A percentile compares a stretch with the other conserved stretches of the same genome.
These are phyloP conservation scores for Xylaria cubensis DNA, from an alignment of 495 filamentous ascomycete species.

Conservation along the genomic window DNA sequence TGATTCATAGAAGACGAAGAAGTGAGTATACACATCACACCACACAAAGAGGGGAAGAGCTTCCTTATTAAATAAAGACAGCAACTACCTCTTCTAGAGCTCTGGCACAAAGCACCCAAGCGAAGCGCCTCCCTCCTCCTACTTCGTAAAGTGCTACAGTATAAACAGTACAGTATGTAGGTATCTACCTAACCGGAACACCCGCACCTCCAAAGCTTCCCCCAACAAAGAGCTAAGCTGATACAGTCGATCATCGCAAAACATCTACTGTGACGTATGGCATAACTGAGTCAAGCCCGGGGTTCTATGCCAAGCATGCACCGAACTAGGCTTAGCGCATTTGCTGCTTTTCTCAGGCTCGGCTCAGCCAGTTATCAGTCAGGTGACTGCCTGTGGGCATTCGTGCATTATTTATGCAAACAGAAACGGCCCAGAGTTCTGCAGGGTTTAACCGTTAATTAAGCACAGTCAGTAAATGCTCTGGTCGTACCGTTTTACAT, in stretches of 20 bases:
- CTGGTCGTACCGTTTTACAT: no score
- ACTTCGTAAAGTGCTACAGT: no score
- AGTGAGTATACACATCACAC: not conserved
- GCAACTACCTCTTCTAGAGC: not conserved
- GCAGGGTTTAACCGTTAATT: no score
- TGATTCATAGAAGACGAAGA: not conserved
- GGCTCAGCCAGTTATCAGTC: no score
- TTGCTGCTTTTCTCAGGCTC: no score
- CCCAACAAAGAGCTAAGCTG: constrained; percentile 15
- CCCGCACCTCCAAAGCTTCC: constrained; percentile 5
- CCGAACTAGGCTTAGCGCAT: no score
- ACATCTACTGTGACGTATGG: constrained; percentile 15
- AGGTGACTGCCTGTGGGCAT: no score
- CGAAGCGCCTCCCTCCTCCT: no score
- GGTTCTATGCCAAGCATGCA: no score
- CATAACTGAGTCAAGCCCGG: not conserved
- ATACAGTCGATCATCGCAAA: not conserved
- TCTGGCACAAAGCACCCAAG: not conserved
- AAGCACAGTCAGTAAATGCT: no score
- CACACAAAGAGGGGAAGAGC: constrained; percentile 20
- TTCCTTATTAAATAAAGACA: constrained; percentile 17
- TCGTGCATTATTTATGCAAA: no score
- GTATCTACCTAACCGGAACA: not conserved
- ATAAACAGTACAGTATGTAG: not conserved
- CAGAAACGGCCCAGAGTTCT: no score